Conservation (phyloP, 78 protist species). For the Creolimax fragrantissima region DNA sequence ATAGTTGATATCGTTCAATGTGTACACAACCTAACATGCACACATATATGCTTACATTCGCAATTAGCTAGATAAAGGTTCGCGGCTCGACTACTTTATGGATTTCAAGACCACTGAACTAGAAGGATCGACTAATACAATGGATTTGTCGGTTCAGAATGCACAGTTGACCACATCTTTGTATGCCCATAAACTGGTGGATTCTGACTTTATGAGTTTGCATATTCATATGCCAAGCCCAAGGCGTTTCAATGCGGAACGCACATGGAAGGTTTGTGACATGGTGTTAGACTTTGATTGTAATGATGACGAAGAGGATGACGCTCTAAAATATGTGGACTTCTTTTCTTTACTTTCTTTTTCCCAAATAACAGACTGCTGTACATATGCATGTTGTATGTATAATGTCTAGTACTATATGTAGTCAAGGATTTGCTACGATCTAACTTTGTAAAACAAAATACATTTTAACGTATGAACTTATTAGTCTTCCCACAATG, state of each 20-base stretch:
- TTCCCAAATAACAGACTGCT: too few relatives aligned
- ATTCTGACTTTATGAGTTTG: background rate
- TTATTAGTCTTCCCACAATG: background rate
- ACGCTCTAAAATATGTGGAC: too few relatives aligned
- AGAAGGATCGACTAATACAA: background rate
- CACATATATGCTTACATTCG: background rate
- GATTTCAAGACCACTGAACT: background rate
- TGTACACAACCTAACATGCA: background rate
- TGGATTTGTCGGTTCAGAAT: background rate
- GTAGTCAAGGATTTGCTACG: too few relatives aligned
- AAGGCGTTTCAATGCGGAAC: background rate
- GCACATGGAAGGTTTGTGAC: background rate
- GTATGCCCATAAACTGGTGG: background rate
- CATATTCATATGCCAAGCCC: background rate
- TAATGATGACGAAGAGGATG: too few relatives aligned
- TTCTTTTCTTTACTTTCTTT: too few relatives aligned
- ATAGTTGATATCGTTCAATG: background rate
- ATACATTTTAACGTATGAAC: background rate
- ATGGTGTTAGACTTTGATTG: background rate
- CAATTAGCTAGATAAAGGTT: background rate
- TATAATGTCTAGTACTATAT: too few relatives aligned
- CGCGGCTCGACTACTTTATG: background rate
- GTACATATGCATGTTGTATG: background rate
- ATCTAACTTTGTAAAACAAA: background rate
- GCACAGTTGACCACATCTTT: background rate